phyloP scores from a whole-genome alignment of 1,139 yeast genomes.

The Zygoascus hellenicus region DNA sequence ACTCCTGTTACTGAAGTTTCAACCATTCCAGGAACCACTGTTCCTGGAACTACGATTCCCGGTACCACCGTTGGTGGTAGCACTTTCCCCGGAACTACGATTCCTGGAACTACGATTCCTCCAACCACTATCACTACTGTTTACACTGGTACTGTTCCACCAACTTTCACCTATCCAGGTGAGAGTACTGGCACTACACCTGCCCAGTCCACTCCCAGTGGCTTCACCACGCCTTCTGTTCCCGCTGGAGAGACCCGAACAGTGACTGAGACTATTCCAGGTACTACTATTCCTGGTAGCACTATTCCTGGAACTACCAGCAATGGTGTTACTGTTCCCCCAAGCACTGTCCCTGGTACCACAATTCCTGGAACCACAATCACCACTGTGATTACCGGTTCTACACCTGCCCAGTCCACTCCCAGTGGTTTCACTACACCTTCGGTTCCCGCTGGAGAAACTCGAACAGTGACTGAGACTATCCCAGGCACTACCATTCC shows the following conservation, averaged over 20 bases:
- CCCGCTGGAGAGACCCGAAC: slow-evolving; percentile 1
- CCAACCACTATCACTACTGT: slow-evolving; percentile 4
- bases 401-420: background rate
- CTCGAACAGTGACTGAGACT: slow-evolving; percentile 8
- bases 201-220: background rate
- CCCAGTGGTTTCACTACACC: slow-evolving; percentile 1
- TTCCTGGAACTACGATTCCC: slow-evolving; percentile 16
- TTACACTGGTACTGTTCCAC: background rate
- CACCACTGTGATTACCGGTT: slow-evolving; percentile 1
- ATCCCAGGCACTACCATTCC: slow-evolving; percentile 19
- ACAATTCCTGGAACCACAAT: slow-evolving; percentile 5
- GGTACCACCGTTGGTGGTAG: slow-evolving; percentile 14
- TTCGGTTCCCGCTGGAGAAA: background rate
- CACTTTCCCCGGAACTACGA: slow-evolving; percentile 16
- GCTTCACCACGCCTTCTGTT: background rate
- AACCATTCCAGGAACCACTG: slow-evolving; percentile 14
- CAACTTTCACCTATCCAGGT: background rate
- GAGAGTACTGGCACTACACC: background rate
- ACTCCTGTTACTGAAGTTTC: slow-evolving; percentile 21
- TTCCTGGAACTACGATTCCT: slow-evolving; percentile 10
- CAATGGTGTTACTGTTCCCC: slow-evolving; percentile 2
- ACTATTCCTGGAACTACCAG: slow-evolving; percentile 9
- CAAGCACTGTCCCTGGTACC: slow-evolving; percentile 2
- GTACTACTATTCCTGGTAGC: slow-evolving; percentile 8
- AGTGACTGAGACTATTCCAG: slow-evolving; percentile 11